Percentiles rank a stretch among this genome's conserved stretches.
Evolutionary conservation across 108 stramenopile genomes (phyloP).

Genomic region (Fistulifera solaris): DNA sequence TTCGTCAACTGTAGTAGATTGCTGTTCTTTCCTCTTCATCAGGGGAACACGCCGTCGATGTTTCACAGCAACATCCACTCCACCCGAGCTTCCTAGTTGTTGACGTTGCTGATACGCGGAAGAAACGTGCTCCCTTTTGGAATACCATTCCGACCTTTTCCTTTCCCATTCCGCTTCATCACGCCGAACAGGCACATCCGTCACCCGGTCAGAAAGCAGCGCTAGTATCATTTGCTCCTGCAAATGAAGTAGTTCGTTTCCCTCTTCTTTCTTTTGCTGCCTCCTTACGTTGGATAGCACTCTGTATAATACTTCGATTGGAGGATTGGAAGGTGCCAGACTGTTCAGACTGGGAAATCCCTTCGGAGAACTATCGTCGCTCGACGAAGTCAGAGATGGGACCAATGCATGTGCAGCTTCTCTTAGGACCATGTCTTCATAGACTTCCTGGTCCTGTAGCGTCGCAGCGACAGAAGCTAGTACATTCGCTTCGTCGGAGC

Average conservation of each 20-base stretch:
- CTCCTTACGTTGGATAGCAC: too few relatives aligned
- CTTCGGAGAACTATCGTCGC: slow-evolving; percentile 5
- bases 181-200: slow-evolving; percentile 12
- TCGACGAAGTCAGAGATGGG: slow-evolving; percentile 29
- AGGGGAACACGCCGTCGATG: slow-evolving; percentile 7
- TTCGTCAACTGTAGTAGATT: not conserved
- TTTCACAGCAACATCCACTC: not conserved
- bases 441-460: slow-evolving; percentile 28
- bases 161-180: slow-evolving; percentile 12
- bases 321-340: not conserved
- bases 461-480: slow-evolving; percentile 48
- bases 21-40: slow-evolving; percentile 10
- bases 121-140: slow-evolving; percentile 14
- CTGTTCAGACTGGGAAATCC: slow-evolving; percentile 27
- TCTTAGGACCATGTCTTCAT: slow-evolving; percentile 57
- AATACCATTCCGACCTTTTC: slow-evolving; percentile 18
- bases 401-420: slow-evolving; percentile 36
- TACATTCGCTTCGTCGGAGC: slow-evolving; percentile 36
- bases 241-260: slow-evolving; percentile 13
- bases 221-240: slow-evolving; percentile 54
- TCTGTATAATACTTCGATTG: too few relatives aligned
- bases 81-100: not conserved
- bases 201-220: slow-evolving; percentile 4
- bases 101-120: slow-evolving; percentile 9
- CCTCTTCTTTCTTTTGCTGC: slow-evolving; percentile 10